Evolutionary conservation across 2,329 filamentous ascomycete genomes (phyloP).

Genomic region (Exophiala sp.): DNA sequence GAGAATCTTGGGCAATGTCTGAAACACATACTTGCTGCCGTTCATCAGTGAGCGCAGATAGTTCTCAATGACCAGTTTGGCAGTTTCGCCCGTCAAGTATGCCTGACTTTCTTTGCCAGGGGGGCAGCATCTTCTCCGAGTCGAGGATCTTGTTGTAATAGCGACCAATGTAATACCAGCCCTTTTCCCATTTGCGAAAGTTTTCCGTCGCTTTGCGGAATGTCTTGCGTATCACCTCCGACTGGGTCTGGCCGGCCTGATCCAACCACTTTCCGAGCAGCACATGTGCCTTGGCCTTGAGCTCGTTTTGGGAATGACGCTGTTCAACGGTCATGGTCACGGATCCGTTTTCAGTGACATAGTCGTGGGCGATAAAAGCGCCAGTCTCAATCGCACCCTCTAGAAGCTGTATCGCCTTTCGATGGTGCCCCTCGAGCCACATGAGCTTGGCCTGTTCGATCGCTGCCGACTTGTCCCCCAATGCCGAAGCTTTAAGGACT

Average conservation of each 20-base stretch:
- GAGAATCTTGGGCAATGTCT: conserved; percentile 83
- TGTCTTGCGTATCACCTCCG: conserved; percentile 67
- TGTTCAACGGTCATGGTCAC: conserved; percentile 37
- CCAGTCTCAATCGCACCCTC: conserved; percentile 78
- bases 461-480: conserved; percentile 79
- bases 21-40: conserved; percentile 92
- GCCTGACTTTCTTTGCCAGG: conserved; percentile 69
- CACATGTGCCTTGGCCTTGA: conserved; percentile 65
- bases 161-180: conserved; percentile 91
- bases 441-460: conserved; percentile 90
- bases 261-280: conserved; percentile 96
- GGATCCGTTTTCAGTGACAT: conserved; percentile 34
- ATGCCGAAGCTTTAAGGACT: conserved; percentile 76
- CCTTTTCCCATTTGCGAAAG: conserved; percentile 73
- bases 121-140: conserved; percentile 72
- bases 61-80: conserved; percentile 87
- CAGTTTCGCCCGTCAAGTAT: conserved; percentile 73
- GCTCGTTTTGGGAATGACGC: conserved; percentile 48
- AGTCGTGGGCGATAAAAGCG: conserved; percentile 56
- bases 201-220: conserved; percentile 66
- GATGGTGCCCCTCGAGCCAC: conserved; percentile 88
- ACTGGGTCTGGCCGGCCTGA: conserved; percentile 85
- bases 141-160: conserved; percentile 97
- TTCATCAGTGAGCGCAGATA: conserved; percentile 80
- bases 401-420: conserved; percentile 89